These are phyloP conservation scores for Astrephomene gubernaculifera DNA, from an alignment of 139 green algal species.

Conservation along the genomic window DNA sequence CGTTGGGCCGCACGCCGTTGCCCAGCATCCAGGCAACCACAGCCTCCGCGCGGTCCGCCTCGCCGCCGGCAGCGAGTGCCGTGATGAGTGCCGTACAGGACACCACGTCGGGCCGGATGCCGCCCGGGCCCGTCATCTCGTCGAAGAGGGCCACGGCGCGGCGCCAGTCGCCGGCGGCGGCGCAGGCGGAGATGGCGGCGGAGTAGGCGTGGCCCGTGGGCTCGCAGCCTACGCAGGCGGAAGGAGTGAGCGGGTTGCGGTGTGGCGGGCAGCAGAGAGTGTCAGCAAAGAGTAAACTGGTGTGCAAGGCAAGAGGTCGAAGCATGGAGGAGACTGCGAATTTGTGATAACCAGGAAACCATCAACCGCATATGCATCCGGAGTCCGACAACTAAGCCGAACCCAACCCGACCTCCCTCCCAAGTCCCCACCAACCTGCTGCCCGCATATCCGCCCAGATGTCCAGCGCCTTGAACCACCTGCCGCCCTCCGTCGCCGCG, in stretches of 20 bases:
- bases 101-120: slow-evolving; percentile 88
- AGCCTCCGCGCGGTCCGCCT: slow-evolving; percentile 75
- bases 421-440: slow-evolving; percentile 46
- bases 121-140: slow-evolving; percentile 76
- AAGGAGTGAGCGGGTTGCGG: neutral
- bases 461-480: slow-evolving; percentile 72
- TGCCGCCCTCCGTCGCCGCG: slow-evolving; percentile 81
- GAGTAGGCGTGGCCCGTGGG: slow-evolving; percentile 81
- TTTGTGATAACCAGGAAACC: no score
- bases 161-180: slow-evolving; percentile 78
- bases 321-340: no score
- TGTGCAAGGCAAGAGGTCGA: no score
- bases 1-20: slow-evolving; percentile 77
- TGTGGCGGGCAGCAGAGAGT: no score
- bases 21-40: slow-evolving; percentile 76
- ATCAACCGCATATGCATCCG: no score
- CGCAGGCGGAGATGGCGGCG: slow-evolving; percentile 86
- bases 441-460: slow-evolving; percentile 88
- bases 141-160: slow-evolving; percentile 85
- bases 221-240: slow-evolving; percentile 13
- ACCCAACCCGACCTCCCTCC: neutral
- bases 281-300: no score
- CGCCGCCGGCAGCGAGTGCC: slow-evolving; percentile 81
- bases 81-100: slow-evolving; percentile 91
- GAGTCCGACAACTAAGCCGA: no score